Conservation (phyloP, 2,329 filamentous ascomycete species). For the Fusarium globosum region DNA sequence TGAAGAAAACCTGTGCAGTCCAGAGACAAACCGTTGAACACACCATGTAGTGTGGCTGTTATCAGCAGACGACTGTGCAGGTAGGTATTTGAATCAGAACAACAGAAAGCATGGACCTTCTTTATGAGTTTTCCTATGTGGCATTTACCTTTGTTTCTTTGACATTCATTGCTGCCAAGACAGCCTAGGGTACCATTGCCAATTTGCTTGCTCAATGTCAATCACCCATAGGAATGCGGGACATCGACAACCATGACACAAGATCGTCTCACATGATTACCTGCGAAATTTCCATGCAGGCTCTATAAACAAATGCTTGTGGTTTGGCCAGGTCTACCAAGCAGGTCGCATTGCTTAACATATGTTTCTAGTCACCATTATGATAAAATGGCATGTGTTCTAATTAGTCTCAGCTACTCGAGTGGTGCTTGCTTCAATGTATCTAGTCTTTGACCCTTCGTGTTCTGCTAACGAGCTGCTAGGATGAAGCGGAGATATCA, state of each 20-base stretch:
- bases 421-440: neutral
- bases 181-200: neutral
- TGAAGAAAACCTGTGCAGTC: neutral
- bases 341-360: neutral
- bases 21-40: neutral
- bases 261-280: neutral
- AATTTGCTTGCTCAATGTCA: neutral
- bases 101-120: conserved; percentile 3
- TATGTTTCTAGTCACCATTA: neutral
- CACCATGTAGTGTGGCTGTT: neutral
- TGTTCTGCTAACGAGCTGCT: neutral
- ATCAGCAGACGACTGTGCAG: neutral
- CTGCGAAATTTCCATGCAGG: neutral
- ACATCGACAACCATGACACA: neutral
- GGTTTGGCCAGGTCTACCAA: neutral
- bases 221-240: conserved; percentile 12
- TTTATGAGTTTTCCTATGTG: neutral
- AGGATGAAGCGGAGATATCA: neutral
- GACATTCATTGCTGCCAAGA: neutral
- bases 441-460: neutral
- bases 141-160: neutral
- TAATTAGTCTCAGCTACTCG: neutral
- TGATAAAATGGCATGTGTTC: too few species aligned
- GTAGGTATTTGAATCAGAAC: neutral
- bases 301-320: neutral